Evolutionary conservation across 495 filamentous ascomycete genomes (phyloP).

Genomic region (Sordaria brevicollis): DNA sequence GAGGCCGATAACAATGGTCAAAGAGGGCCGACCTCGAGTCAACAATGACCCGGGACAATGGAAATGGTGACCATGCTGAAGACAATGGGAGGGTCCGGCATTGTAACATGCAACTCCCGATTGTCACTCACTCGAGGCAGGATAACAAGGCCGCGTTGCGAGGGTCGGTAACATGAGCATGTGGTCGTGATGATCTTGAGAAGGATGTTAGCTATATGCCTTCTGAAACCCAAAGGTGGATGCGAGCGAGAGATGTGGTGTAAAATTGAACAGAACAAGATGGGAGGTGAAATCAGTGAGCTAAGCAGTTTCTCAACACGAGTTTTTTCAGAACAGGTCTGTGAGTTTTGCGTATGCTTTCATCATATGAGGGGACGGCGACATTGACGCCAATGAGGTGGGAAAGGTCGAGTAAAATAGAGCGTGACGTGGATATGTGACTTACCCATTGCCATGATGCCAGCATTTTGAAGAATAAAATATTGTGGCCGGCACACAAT

Average conservation of each 20-base stretch:
- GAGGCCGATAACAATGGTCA: not conserved
- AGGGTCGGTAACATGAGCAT: not conserved
- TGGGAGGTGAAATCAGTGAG: constrained; percentile 22
- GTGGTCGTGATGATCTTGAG: not conserved
- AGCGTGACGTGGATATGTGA: not conserved
- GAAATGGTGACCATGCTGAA: not conserved
- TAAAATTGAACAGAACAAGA: not conserved
- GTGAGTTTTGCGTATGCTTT: constrained; percentile 37
- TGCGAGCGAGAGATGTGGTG: not conserved
- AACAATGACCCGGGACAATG: not conserved
- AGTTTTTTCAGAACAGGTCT: constrained; percentile 47
- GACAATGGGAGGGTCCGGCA: not conserved
- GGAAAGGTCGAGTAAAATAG: not conserved
- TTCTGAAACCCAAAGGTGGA: not conserved
- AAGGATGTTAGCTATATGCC: not conserved
- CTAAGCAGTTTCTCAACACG: constrained; percentile 39
- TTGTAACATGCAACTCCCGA: not conserved
- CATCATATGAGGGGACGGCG: constrained; percentile 29
- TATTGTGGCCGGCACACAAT: not conserved
- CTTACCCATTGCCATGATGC: not conserved
- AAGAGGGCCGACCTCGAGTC: not conserved
- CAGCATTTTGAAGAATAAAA: not conserved
- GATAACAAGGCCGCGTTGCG: not conserved
- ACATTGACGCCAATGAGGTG: not conserved
- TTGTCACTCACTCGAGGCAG: not conserved